A percentile compares a stretch with the other conserved stretches of the same genome.
Conservation (phyloP, 176 grass and related monocot species). For the Triticum turgidum region DNA sequence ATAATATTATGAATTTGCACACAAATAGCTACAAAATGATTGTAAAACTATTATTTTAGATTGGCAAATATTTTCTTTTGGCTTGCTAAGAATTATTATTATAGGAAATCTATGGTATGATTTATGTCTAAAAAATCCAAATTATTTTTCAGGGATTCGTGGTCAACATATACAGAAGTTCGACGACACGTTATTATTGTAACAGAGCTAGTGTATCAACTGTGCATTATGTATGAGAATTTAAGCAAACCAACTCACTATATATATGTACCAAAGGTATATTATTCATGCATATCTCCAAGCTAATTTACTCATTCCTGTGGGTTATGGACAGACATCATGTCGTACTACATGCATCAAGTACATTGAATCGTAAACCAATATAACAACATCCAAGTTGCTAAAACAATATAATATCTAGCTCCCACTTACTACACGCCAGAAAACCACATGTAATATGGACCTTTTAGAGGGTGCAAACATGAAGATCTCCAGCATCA, state of each 20-base stretch:
- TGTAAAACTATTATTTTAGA: neutral
- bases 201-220: neutral
- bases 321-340: neutral
- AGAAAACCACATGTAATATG: conserved; percentile 2
- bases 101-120: neutral
- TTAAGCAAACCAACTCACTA: neutral
- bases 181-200: too few relatives aligned
- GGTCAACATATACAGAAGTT: neutral
- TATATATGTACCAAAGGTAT: neutral
- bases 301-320: neutral
- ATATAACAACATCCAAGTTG: conserved; percentile 31
- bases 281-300: neutral
- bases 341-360: neutral
- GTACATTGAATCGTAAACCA: conserved; percentile 31
- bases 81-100: neutral
- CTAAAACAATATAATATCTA: neutral
- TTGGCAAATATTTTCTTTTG: neutral
- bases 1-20: neutral
- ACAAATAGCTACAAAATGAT: neutral
- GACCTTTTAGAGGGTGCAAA: neutral
- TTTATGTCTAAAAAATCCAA: neutral
- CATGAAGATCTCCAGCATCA: neutral
- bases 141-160: neutral
- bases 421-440: neutral
- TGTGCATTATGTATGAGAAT: neutral